Base-by-base conservation (phyloP, 306 rosid species). In the Vigna reflexopilosa region DNA sequence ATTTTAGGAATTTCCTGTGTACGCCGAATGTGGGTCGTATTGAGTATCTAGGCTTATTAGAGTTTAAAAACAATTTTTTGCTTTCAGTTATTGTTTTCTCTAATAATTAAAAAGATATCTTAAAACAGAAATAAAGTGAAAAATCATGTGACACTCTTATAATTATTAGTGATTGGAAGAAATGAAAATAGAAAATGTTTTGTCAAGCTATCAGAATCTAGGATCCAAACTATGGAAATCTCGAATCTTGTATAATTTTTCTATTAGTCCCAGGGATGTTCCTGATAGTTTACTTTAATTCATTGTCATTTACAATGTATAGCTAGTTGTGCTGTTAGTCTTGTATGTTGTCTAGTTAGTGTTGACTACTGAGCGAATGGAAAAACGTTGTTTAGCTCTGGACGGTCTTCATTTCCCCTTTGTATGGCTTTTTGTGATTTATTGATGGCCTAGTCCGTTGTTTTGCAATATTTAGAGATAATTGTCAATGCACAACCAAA, bases 341-440 rank as follows among this genome's bases (percentile, higher is more conserved):
- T 65, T 16, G 34, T 70, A 24, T 47, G 58, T 42, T 58, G 64
- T 71, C 12, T 82, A 54, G 56, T 58, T 24, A 19, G 11, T 76
- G 28, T 42, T 48, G 67, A 44, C 36, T 67, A 55, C 14, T 75
- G 56, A 62, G 7, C 5, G 26, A 44, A 45, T 66, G 22, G 36
- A 24, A 70, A 32, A 8, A 49, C 20, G 16, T 42, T 40, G 15
- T 68, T 6, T 59, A 49, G 42, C 84, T 52, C 55, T 56, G 32
- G 9, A 9, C 34, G 34, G 13, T 57, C 49, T 67, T 68, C 14
- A n/a, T 69, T 45, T 48, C 40, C 49, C 34, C 38, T 36, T 5
- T 36, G 20, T 36, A 9, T 36, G 16, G 17, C 9, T 49, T 5
- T 34, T 54, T n/a, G 76, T 9, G 22, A 20, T 58, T 17, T 66